Evolutionary conservation across 208 protist species (phyloP).

Genomic region (Vickermania spadyakhi): DNA sequence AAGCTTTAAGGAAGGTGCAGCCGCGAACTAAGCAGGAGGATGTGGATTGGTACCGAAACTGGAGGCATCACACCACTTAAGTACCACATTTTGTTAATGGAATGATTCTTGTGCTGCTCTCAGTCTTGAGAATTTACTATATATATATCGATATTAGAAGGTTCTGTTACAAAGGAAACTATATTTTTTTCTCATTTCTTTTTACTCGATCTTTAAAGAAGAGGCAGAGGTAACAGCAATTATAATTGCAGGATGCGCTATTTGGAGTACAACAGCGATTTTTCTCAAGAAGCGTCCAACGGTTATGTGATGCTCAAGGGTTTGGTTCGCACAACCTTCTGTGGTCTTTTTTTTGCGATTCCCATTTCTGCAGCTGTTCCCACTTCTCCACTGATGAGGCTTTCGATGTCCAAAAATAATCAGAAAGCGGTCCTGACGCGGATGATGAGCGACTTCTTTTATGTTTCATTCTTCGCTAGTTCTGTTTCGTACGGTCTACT

Average conservation of each 20-base stretch:
- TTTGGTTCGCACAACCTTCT: slow-evolving; percentile 31
- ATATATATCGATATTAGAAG: too few species aligned
- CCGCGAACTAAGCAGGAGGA: slow-evolving; percentile 35
- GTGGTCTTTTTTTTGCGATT: slow-evolving; percentile 32
- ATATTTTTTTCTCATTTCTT: too few species aligned
- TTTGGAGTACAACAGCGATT: neutral
- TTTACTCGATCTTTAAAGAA: too few species aligned
- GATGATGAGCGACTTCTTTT: slow-evolving; percentile 76
- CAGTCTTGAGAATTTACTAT: too few species aligned
- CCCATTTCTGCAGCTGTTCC: slow-evolving; percentile 32
- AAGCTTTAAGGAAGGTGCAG: slow-evolving; percentile 41
- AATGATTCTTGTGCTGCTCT: too few species aligned
- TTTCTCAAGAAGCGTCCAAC: neutral
- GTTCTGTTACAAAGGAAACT: too few species aligned
- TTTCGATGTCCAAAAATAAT: slow-evolving; percentile 53
- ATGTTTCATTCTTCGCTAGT: slow-evolving; percentile 45
- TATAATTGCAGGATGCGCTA: slow-evolving; percentile 5
- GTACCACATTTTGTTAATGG: slow-evolving; percentile 10
- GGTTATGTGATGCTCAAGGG: slow-evolving; percentile 9
- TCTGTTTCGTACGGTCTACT: slow-evolving; percentile 26
- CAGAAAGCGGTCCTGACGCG: slow-evolving; percentile 42
- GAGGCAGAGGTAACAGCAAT: too few species aligned
- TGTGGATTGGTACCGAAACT: slow-evolving; percentile 56
- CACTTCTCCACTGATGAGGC: slow-evolving; percentile 38
- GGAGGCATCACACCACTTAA: slow-evolving; percentile 10